Evolutionary conservation across 192 early-diverging fungal genomes (phyloP), one percentile per base, ranked within the genome.

Genomic region (Umbelopsis sp.): DNA sequence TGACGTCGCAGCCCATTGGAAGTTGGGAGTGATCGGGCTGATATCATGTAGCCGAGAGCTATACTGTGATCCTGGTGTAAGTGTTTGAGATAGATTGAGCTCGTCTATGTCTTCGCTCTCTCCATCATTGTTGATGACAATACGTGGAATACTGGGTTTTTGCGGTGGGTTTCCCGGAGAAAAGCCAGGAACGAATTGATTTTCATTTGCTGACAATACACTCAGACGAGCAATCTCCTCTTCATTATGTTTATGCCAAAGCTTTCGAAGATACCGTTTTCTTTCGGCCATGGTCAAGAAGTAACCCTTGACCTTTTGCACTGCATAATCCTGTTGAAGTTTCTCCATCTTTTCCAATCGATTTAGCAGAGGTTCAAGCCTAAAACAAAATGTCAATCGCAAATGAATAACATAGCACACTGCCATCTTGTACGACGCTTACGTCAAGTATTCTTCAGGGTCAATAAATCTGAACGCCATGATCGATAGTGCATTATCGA

Each of bases 221-320:
- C 64, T 53, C 12, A 70, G 44, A 37, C 70, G 69, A 10, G 52
- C 65, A 16, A 73, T 68, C 51, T 78, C 76, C 16, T 78, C 61
- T 67, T 78, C 71, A n/a, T 78, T 72, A 16, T 64, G 46, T 23
- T 78, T 78, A 11, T 67, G 67, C 76, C 76, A 78, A 44, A 78
- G 23, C 10, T 70, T 61, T 18, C 64, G 71, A 0, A 78, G 30
- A 61, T 73, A 78, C 2, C 71, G 71, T 22, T 72, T 73, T 27
- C 71, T 46, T 45, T 78, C 58, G 2, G 73, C 52, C 12, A 73
- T 37, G 11, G 76, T 69, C 61, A 78, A 41, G 41, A 78, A 78
- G 15, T 73, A 68, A 0, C 76, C 76, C 16, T 68, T 49, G 13
- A 72, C 76, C 66, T 78, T 78, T 65, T 78, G 50, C n/a, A 72